Conservation (phyloP, 208 protist species). For the Crithidia acanthocephali region DNA sequence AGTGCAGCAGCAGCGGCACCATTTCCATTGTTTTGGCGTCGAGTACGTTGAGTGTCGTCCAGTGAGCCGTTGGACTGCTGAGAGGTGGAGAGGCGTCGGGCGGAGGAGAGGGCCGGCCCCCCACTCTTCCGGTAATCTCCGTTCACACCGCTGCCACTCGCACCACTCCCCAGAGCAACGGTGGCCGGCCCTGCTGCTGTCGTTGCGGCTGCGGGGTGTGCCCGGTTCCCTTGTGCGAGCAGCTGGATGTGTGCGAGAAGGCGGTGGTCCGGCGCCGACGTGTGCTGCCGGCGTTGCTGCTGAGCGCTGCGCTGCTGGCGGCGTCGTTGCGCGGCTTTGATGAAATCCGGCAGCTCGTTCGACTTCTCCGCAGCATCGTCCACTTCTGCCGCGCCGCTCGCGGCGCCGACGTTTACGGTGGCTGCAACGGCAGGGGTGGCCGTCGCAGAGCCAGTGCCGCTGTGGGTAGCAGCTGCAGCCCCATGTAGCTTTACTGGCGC, state of each 20-base stretch:
- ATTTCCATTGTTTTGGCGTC: too few relatives aligned
- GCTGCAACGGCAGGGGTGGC: too few relatives aligned
- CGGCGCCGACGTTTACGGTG: too few relatives aligned
- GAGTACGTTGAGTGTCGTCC: background rate
- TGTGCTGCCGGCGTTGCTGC: background rate
- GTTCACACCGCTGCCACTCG: too few relatives aligned
- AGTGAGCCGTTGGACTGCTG: background rate
- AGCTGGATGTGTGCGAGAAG: slow-evolving; percentile 22
- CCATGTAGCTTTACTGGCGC: too few relatives aligned
- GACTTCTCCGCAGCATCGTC: slow-evolving; percentile 9
- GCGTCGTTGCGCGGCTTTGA: slow-evolving; percentile 23
- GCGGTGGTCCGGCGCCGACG: background rate
- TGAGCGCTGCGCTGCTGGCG: background rate
- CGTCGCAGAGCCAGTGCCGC: too few relatives aligned
- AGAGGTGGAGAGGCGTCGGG: slow-evolving; percentile 1
- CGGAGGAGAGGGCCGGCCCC: too few relatives aligned
- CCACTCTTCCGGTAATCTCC: too few relatives aligned
- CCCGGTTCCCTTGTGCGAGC: slow-evolving; percentile 23
- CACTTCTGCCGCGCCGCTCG: background rate
- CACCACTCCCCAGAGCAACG: too few relatives aligned
- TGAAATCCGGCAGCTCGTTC: slow-evolving; percentile 7
- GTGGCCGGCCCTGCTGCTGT: background rate
- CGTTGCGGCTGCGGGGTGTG: background rate
- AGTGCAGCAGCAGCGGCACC: too few relatives aligned
- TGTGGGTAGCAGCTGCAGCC: too few relatives aligned